Conservation (phyloP, 1,139 yeast species). For the Eremothecium sinecaudum region DNA sequence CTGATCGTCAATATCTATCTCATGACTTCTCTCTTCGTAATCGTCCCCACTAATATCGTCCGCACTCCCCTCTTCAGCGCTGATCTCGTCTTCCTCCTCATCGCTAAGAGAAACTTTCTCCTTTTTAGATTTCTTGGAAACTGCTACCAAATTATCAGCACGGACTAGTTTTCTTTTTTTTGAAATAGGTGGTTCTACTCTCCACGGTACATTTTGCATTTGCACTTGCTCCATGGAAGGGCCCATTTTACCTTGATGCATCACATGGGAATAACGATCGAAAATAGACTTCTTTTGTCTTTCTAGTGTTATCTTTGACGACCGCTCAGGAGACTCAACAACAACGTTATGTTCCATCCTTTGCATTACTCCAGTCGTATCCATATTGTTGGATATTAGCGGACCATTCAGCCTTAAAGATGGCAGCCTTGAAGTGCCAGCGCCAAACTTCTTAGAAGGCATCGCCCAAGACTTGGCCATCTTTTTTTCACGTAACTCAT, state of each 20-base stretch:
- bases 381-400: conserved; percentile 1
- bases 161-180: conserved; percentile 28
- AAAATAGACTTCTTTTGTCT: conserved; percentile 46
- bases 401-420: conserved; percentile 4
- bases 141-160: conserved; percentile 16
- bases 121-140: conserved; percentile 14
- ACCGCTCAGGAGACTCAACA: conserved; percentile 16
- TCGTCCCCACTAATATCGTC: conserved; percentile 38
- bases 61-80: conserved; percentile 34
- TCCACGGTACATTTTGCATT: conserved; percentile 28
- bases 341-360: background rate
- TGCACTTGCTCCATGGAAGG: conserved; percentile 2
- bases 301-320: conserved; percentile 50
- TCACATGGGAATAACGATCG: conserved; percentile 29
- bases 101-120: conserved; percentile 16
- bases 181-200: conserved; percentile 5
- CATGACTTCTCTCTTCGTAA: conserved; percentile 34
- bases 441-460: conserved; percentile 9
- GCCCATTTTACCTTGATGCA: conserved; percentile 15
- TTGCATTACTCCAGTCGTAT: conserved; percentile 5
- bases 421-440: conserved; percentile 6
- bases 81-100: conserved; percentile 28
- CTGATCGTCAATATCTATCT: conserved; percentile 50
- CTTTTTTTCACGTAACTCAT: conserved; percentile 26
- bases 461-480: conserved; percentile 22